These are phyloP conservation scores for Podospora didyma DNA, from an alignment of 495 filamentous ascomycete species.

Conservation along the genomic window DNA sequence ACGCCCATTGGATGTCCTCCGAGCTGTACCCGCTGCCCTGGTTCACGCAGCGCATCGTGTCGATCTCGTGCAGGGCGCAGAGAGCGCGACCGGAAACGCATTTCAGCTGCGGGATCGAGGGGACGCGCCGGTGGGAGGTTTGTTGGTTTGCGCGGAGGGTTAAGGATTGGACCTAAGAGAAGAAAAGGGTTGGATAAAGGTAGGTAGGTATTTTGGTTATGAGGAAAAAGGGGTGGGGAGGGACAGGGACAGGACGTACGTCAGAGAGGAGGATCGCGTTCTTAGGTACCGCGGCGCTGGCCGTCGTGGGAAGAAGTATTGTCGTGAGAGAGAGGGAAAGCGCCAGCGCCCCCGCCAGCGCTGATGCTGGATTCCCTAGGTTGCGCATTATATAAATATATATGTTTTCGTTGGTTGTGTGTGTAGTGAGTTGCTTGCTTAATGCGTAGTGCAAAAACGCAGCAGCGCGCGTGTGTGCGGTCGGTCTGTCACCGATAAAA, in stretches of 20 bases:
- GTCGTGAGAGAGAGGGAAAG: neutral
- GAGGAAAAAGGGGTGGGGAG: neutral
- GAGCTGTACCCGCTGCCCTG: conserved; percentile 63
- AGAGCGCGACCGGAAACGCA: conserved; percentile 68
- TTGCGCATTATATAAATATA: too few species aligned
- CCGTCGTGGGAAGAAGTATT: neutral
- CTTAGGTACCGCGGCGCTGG: conserved; percentile 11
- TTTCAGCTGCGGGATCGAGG: conserved; percentile 74
- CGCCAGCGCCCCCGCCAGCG: neutral
- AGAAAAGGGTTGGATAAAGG: neutral
- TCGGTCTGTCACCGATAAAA: too few species aligned
- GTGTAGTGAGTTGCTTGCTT: too few species aligned
- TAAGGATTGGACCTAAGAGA: conserved; percentile 58
- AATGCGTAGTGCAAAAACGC: too few species aligned
- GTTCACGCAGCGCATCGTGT: conserved; percentile 87
- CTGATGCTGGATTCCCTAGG: too few species aligned
- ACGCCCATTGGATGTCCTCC: conserved; percentile 85
- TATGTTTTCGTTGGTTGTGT: too few species aligned
- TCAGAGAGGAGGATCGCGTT: conserved; percentile 29
- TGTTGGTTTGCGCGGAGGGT: conserved; percentile 60
- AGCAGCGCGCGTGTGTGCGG: too few species aligned
- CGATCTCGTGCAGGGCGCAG: conserved; percentile 63
- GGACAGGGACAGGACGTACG: conserved; percentile 3
- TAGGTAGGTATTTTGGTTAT: neutral
- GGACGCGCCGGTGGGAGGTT: conserved; percentile 72